phyloP scores from a whole-genome alignment of 139 green algal genomes.

The Zygnema cylindricum region DNA sequence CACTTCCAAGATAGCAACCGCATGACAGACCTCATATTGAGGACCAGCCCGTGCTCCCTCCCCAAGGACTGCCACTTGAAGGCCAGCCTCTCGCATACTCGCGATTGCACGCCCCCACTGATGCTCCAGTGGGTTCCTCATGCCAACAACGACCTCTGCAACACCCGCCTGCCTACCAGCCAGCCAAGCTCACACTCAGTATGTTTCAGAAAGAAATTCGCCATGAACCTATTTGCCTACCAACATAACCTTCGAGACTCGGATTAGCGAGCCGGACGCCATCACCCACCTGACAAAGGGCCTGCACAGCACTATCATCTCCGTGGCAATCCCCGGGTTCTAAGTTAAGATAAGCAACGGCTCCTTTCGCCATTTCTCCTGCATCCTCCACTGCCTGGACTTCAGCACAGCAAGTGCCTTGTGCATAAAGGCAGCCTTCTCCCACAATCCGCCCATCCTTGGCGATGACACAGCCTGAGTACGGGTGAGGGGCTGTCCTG shows the following conservation, averaged over 20 bases:
- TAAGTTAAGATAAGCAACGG: slow-evolving; percentile 92
- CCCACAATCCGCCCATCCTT: slow-evolving; percentile 26
- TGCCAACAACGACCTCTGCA: slow-evolving; percentile 87
- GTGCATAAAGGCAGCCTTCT: slow-evolving; percentile 45
- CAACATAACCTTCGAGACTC: too few species aligned
- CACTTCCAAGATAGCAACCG: not conserved
- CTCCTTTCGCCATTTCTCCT: slow-evolving; percentile 53
- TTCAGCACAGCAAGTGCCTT: slow-evolving; percentile 56
- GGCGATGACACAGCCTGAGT: slow-evolving; percentile 46
- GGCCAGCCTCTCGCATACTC: slow-evolving; percentile 72
- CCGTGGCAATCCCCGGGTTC: slow-evolving; percentile 89
- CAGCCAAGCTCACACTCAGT: not conserved
- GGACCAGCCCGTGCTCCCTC: not conserved
- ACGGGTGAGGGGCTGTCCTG: slow-evolving; percentile 57
- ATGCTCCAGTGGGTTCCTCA: slow-evolving; percentile 85
- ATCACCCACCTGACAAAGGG: slow-evolving; percentile 70
- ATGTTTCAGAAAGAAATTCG: too few species aligned
- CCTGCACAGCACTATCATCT: slow-evolving; percentile 73
- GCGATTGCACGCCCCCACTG: slow-evolving; percentile 71
- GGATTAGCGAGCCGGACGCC: not conserved
- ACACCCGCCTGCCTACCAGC: slow-evolving; percentile 69
- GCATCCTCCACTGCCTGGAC: slow-evolving; percentile 40
- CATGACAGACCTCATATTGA: slow-evolving; percentile 1
- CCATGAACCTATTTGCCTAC: not conserved
- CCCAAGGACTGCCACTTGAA: slow-evolving; percentile 75